Evolutionary conservation across 2,329 filamentous ascomycete species (phyloP), one percentile per base, ranked within the genome.

Genomic region (Colletotrichum limetticola): DNA sequence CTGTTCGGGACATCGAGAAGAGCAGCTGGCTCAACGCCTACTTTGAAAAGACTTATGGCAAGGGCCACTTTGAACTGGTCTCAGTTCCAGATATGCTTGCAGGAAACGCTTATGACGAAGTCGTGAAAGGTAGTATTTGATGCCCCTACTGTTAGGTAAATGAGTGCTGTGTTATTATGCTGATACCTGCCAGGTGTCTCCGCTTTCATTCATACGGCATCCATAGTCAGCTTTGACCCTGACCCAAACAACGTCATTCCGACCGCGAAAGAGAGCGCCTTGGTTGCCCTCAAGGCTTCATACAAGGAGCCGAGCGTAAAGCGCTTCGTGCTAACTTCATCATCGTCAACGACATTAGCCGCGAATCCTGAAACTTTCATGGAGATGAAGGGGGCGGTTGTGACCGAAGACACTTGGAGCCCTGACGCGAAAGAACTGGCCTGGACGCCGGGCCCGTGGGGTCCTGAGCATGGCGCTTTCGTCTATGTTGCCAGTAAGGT

Each of bases 231-330:
- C 1, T 77, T 85, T 22, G 75, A 76, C 12, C 75, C 80, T 1
- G 80, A 87, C 67, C 82, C 85, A 0, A 77, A 84, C 59, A 76
- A 79, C 2, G 82, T 85, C 16, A 82, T 87, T n/a, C 80, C 83
- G 1, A 53, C 58, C 0, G 78, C 77, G 3, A 74, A 86, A 1
- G 58, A 72, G 0, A 80, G 79, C 19, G 76, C 80, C 0, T 32
- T 77, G 1, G 72, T 75, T 7, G 74, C 83, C 12, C 75, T 86
- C 6, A 79, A 83, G 7, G 77, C 83, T 0, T 83, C 85, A 0
- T 76, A 78, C 19, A 74, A 67, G 1, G 79, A 83, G 28, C 74
- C 81, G 0, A 78, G 78, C 5, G 78, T 88, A 0, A 82, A 80
- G 67, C 79, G 83, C 1, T 82, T 87, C 35, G 82, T 87, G 5